Evolutionary conservation across 306 rosid species (phyloP).

Genomic region (Hylodesmum podocarpum): DNA sequence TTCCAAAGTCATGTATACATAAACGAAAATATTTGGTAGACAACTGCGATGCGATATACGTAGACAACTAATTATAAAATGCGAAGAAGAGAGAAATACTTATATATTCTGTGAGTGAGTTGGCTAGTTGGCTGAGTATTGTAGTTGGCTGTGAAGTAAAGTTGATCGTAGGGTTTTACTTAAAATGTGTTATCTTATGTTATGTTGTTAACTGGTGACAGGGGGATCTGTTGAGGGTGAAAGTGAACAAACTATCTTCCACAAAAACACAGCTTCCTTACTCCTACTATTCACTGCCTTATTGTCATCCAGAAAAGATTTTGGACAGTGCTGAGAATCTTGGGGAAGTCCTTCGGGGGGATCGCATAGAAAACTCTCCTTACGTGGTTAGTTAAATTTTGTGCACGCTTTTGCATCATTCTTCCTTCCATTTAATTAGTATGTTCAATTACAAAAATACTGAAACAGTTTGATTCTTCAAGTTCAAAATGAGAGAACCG

Average conservation of each 20-base stretch:
- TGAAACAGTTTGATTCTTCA: constrained; percentile 32
- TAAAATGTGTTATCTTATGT: constrained; percentile 7
- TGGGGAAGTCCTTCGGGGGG: constrained; percentile 96
- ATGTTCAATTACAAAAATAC: constrained; percentile 4
- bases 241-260: constrained; percentile 87
- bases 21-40: no score
- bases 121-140: no score
- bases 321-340: constrained; percentile 93
- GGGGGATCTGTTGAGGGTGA: constrained; percentile 74
- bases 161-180: no score
- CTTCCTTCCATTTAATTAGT: neutral
- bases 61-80: no score
- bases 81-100: no score
- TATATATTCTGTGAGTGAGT: no score
- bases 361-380: constrained; percentile 87
- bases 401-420: neutral
- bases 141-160: no score
- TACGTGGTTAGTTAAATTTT: constrained; percentile 55
- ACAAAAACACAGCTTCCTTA: constrained; percentile 91
- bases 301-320: constrained; percentile 68
- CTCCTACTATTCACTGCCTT: constrained; percentile 76
- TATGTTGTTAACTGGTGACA: constrained; percentile 44
- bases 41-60: no score
- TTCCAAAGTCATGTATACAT: neutral
- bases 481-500: constrained; percentile 95